These are phyloP conservation scores for Talaromyces sp. DNA, from an alignment of 2,329 filamentous ascomycete species.

Conservation along the genomic window DNA sequence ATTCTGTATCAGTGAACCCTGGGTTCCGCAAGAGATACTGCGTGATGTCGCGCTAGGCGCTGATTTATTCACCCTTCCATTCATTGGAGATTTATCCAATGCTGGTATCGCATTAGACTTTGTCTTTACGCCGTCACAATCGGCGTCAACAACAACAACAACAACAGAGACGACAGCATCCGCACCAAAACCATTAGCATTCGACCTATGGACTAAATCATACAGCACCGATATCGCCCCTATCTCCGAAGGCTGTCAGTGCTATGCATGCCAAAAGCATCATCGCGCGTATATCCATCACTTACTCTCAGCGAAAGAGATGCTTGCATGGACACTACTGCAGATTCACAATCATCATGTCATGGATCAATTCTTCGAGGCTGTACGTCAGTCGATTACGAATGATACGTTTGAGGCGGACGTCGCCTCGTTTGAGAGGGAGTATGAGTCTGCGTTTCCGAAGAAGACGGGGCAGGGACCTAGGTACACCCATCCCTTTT, in stretches of 20 bases:
- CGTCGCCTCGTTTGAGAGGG: conserved; percentile 58
- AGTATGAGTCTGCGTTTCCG: conserved; percentile 71
- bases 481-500: conserved; percentile 45
- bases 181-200: conserved; percentile 58
- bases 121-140: conserved; percentile 62
- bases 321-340: conserved; percentile 91
- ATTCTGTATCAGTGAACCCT: conserved; percentile 68
- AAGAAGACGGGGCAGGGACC: conserved; percentile 74
- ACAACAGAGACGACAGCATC: conserved; percentile 14
- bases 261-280: conserved; percentile 80
- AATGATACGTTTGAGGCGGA: conserved; percentile 57
- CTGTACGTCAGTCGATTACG: conserved; percentile 64
- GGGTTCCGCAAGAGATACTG: conserved; percentile 73
- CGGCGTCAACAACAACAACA: conserved; percentile 25
- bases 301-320: conserved; percentile 84
- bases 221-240: conserved; percentile 65
- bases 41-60: conserved; percentile 72
- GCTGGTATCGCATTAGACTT: conserved; percentile 83
- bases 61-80: conserved; percentile 76
- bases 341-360: conserved; percentile 87
- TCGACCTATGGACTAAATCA: conserved; percentile 70
- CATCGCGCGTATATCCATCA: conserved; percentile 87
- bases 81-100: conserved; percentile 73
- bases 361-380: conserved; percentile 69
- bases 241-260: conserved; percentile 64